Evolutionary conservation across 1,284 basidiomycete genomes (phyloP).

Genomic region (Leccinum subspadiceum): DNA sequence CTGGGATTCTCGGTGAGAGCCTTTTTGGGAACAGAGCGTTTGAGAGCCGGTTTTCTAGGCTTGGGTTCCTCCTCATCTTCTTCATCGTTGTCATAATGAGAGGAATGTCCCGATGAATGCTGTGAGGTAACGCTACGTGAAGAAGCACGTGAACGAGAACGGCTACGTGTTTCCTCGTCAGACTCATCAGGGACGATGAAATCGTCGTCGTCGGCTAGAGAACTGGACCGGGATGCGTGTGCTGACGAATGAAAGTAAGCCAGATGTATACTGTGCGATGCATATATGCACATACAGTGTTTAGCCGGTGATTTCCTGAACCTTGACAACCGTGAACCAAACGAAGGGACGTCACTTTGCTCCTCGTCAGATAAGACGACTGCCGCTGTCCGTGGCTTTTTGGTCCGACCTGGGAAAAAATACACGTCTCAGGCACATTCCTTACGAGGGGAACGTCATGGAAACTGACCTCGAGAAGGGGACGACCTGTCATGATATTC

Average conservation of each 20-base stretch:
- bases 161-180: slow-evolving; percentile 49
- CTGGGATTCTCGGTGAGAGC: slow-evolving; percentile 20
- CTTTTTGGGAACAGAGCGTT: slow-evolving; percentile 33
- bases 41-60: slow-evolving; percentile 32
- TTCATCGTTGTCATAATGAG: slow-evolving; percentile 29
- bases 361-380: slow-evolving; percentile 42
- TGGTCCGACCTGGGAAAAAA: slow-evolving; percentile 34
- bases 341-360: slow-evolving; percentile 41
- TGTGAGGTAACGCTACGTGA: slow-evolving; percentile 43
- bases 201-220: slow-evolving; percentile 56
- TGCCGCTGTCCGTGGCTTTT: slow-evolving; percentile 52
- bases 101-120: slow-evolving; percentile 36
- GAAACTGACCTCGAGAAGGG: slow-evolving; percentile 29
- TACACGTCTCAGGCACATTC: slow-evolving; percentile 14
- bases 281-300: slow-evolving; percentile 37
- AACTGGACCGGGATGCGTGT: slow-evolving; percentile 32
- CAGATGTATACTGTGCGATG: background rate
- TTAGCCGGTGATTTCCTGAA: slow-evolving; percentile 65
- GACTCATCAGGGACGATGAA: slow-evolving; percentile 63
- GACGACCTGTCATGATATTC: slow-evolving; percentile 23
- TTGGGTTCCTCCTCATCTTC: slow-evolving; percentile 37
- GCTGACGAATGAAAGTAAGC: slow-evolving; percentile 26
- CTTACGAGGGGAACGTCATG: slow-evolving; percentile 19
- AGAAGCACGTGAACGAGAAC: slow-evolving; percentile 39
- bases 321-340: slow-evolving; percentile 56